Conservation (phyloP, 805 yeast genomes). For the Wickerhamomyces chaumierensis region DNA sequence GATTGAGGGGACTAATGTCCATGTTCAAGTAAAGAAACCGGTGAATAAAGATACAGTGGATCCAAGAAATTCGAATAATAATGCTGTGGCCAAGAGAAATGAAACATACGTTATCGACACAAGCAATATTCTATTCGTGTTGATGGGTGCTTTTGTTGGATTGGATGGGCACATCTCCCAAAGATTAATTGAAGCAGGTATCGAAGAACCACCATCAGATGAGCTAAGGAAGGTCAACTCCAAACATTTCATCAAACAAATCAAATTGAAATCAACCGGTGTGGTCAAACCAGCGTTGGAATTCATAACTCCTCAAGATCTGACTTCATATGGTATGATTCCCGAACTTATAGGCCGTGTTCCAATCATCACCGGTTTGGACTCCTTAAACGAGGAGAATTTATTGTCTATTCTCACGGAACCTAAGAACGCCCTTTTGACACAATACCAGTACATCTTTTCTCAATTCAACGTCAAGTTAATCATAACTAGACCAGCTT, state of each 20-base stretch:
- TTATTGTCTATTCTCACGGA: constrained; percentile 38
- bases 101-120: constrained; percentile 42
- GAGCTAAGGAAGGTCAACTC: constrained; percentile 1
- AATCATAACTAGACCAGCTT: constrained; percentile 36
- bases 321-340: constrained; percentile 41
- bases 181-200: constrained; percentile 22
- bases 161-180: constrained; percentile 35
- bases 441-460: constrained; percentile 44
- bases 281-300: constrained; percentile 30
- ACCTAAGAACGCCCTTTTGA: constrained; percentile 43
- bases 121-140: constrained; percentile 40
- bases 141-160: constrained; percentile 57
- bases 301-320: constrained; percentile 36
- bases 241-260: constrained; percentile 21
- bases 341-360: constrained; percentile 53
- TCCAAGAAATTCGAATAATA: constrained; percentile 19
- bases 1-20: constrained; percentile 44
- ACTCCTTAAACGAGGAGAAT: constrained; percentile 33
- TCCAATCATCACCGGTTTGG: constrained; percentile 40
- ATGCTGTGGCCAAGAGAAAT: constrained; percentile 22
- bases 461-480: constrained; percentile 39
- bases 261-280: constrained; percentile 25
- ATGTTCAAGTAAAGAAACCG: constrained; percentile 34
- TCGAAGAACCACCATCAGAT: constrained; percentile 11
- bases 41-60: constrained; percentile 17